Conservation (phyloP, 441 rosid species). For the Erodium texanum region DNA sequence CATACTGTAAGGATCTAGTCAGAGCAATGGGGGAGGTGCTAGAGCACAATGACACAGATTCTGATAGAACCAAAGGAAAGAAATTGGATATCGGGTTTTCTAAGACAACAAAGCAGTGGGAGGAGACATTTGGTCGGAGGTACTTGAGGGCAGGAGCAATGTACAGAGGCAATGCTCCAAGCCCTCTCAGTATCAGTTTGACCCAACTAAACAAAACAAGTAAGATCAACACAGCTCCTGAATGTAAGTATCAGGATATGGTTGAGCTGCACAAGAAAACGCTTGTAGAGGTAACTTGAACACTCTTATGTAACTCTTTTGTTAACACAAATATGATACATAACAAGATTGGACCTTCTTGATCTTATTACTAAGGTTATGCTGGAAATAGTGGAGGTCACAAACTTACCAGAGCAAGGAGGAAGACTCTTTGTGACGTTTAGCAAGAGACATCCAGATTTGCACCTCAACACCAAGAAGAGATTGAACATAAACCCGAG, state of each 20-base stretch:
- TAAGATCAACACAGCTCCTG: background rate
- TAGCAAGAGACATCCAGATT: slow-evolving; percentile 54
- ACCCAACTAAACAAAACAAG: slow-evolving; percentile 1
- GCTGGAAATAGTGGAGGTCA: slow-evolving; percentile 59
- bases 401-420: slow-evolving; percentile 52
- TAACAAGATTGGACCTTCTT: slow-evolving; percentile 4
- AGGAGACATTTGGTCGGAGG: slow-evolving; percentile 62
- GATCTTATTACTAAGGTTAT: slow-evolving; percentile 43
- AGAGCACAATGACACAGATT: slow-evolving; percentile 87
- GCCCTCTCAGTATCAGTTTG: slow-evolving; percentile 9
- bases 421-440: slow-evolving; percentile 48
- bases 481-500: slow-evolving; percentile 50
- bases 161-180: slow-evolving; percentile 48
- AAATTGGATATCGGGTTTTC: slow-evolving; percentile 75
- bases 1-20: slow-evolving; percentile 58
- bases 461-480: slow-evolving; percentile 39
- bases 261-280: slow-evolving; percentile 14
- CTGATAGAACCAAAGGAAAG: slow-evolving; percentile 68
- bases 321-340: background rate
- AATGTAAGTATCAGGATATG: background rate
- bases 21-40: slow-evolving; percentile 52
- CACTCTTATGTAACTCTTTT: slow-evolving; percentile 13
- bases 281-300: slow-evolving; percentile 23
- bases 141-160: slow-evolving; percentile 92
- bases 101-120: slow-evolving; percentile 70